Base-by-base conservation (phyloP, 257 asterid genomes). In the Penstemon newberryi region DNA sequence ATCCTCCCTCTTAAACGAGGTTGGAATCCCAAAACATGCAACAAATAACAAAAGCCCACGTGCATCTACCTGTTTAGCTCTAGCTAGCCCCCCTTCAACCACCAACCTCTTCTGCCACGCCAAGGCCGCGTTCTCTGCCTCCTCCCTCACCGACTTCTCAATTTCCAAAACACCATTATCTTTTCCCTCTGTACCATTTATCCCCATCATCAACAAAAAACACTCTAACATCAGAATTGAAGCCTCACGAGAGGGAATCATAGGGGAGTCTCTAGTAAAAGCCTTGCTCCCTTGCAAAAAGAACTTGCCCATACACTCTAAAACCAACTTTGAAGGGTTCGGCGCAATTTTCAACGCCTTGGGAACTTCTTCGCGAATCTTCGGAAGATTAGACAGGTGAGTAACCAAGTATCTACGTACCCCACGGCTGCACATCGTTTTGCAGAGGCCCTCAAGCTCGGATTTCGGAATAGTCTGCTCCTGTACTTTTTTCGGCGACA, bases 21-120 rank as follows among this genome's bases (percentile, higher is more conserved):
- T 11, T 9, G 93, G 91, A 25, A 86, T 64, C 62, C 96, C 97
- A 71, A 86, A 92, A 68, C 97, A 86, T 37, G 85, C 87, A 57
- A 92, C 71, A 54, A 90, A 82, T 80, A 90, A 56, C 58, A 92
- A 69, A 80, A 92, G 80, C 37, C 98, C 98, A 6, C 96, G 83
- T 0, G 96, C 95, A 77, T 92, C 98, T 19, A 79, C 81, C 80
- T 80, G 69, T 61, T 67, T 49, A 56, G 96, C 88, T 70, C 64
- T 78, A 13, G 70, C 67, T 65, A 90, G 37, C 44, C 98, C 96
- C 63, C 96, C 91, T 84, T 89, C 98, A 49, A 25, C 39, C 51
- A 86, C 18, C 83, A 92, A 56, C 66, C 97, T 83, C 80, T 82
- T 92, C 78, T 82, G 82, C 96, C 98, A 92, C 25, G 81, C 77